phyloP scores from a whole-genome alignment of 2,329 filamentous ascomycete genomes.

The Penicillium sp. region DNA sequence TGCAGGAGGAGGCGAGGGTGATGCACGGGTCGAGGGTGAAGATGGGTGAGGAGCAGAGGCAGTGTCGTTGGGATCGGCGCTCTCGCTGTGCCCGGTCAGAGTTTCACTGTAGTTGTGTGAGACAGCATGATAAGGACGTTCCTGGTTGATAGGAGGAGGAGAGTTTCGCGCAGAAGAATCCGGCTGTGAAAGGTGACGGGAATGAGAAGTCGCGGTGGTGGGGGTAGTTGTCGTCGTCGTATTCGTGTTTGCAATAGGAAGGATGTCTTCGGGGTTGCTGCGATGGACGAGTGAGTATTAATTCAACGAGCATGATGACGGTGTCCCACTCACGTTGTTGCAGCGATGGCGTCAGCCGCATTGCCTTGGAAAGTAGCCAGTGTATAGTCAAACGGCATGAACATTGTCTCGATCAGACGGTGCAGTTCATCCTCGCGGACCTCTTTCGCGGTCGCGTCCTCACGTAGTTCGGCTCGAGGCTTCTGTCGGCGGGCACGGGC shows the following conservation, averaged over 20 bases:
- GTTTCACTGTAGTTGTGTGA: conserved; percentile 19
- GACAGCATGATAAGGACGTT: conserved; percentile 25
- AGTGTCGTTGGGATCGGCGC: conserved; percentile 23
- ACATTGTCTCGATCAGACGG: conserved; percentile 87
- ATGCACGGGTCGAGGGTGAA: conserved; percentile 23
- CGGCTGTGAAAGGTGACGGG: conserved; percentile 34
- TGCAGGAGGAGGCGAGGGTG: conserved; percentile 19
- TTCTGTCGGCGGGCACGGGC: conserved; percentile 89
- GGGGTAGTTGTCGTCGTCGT: conserved; percentile 11
- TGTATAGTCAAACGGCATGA: conserved; percentile 94
- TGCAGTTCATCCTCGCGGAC: conserved; percentile 92
- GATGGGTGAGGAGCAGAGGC: conserved; percentile 17
- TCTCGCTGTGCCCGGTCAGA: conserved; percentile 24
- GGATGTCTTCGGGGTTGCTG: conserved; percentile 37
- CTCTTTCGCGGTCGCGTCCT: conserved; percentile 91
- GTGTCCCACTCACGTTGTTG: conserved; percentile 24
- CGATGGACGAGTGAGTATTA: conserved; percentile 6
- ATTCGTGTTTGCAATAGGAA: conserved; percentile 22
- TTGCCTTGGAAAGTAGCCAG: conserved; percentile 63
- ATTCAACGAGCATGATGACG: background rate
- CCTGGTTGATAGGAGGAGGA: conserved; percentile 25
- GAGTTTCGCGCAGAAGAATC: conserved; percentile 27
- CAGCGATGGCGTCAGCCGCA: conserved; percentile 38
- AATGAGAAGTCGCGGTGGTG: conserved; percentile 24
- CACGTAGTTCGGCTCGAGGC: conserved; percentile 81